Evolutionary conservation across 441 rosid genomes (phyloP).

Genomic region (Theobroma grandiflorum): DNA sequence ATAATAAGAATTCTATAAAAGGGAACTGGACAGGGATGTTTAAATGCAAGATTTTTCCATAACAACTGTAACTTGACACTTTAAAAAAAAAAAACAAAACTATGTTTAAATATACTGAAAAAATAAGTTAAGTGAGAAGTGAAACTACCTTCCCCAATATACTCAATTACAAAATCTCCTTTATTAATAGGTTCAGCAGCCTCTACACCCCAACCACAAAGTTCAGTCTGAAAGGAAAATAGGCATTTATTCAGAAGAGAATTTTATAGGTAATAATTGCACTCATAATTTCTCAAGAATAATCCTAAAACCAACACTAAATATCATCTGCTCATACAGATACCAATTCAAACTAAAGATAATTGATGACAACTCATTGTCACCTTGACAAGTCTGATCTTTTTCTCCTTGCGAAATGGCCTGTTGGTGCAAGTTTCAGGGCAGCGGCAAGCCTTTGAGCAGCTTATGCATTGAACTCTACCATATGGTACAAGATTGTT

Average conservation of each 20-base stretch:
- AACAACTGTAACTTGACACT: not conserved
- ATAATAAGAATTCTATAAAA: not conserved
- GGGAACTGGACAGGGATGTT: not conserved
- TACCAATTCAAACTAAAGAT: not conserved
- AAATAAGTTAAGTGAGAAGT: not conserved
- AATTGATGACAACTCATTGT: not conserved
- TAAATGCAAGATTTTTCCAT: not conserved
- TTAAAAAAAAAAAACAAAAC: not conserved
- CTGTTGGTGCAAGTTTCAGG: constrained; percentile 86
- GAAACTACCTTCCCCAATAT: constrained; percentile 90
- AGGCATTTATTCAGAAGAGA: constrained; percentile 25
- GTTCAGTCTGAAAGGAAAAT: constrained; percentile 66
- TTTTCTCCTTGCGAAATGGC: constrained; percentile 94
- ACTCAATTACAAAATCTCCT: constrained; percentile 88
- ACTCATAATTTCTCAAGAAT: constrained; percentile 10
- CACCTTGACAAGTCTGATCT: constrained; percentile 84
- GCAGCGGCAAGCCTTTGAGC: constrained; percentile 89
- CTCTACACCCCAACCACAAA: constrained; percentile 98
- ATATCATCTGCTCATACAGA: not conserved
- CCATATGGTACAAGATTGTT: constrained; percentile 5
- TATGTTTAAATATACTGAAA: not conserved
- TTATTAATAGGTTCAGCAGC: constrained; percentile 79
- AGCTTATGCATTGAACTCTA: constrained; percentile 93
- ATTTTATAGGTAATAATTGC: not conserved
- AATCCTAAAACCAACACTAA: not conserved